Base-by-base conservation (phyloP, 2,329 filamentous ascomycete species). In the Claviceps citrina region DNA sequence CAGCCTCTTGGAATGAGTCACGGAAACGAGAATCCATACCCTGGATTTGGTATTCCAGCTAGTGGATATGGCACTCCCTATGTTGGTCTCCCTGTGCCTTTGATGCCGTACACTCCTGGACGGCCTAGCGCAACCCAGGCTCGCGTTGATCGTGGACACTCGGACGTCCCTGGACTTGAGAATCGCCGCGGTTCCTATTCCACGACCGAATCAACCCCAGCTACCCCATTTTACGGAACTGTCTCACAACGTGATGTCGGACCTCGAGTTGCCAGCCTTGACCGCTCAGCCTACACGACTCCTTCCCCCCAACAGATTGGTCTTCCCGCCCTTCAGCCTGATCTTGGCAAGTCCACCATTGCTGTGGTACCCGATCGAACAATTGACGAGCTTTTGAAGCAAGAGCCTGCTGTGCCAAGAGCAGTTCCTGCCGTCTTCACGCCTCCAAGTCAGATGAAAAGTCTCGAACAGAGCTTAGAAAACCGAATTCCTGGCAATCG, bases 401-500 rank as follows among this genome's bases (percentile, higher is more conserved):
- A 83, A 54, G 78, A 86, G n/a, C 91, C 91, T 15, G 62, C 77
- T 0, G 82, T 98, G 46, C 91, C 91, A 16, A 73, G 75, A 46
- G 89, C 91, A 38, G 87, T 98, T 34, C 89, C 89, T 13, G 89
- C 91, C 6, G 79, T 86, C 48, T 87, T 84, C 54, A 86, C 82
- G 42, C 84, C 85, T 22, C 80, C 79, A 19, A 87, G 89, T 42
- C 83, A 82, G 52, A 76, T 84, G 65, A 84, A 94, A 70, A 87
- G 83, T 31, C 74, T 96, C 22, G 89, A 94, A 47, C 87, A 94
- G 60, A 93, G 87, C 55, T 70, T 98, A 36, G 84, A 94, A 63
- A 96, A 96, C 54, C 82, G 86, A 43, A 91, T 79, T 43, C 66
- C 83, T 36, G 87, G 87, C 33, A 94, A 96, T 56, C 91, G 86